Evolutionary conservation across 306 rosid species (phyloP), one percentile per base, ranked within the genome.

Genomic region (Fagus sylvatica): DNA sequence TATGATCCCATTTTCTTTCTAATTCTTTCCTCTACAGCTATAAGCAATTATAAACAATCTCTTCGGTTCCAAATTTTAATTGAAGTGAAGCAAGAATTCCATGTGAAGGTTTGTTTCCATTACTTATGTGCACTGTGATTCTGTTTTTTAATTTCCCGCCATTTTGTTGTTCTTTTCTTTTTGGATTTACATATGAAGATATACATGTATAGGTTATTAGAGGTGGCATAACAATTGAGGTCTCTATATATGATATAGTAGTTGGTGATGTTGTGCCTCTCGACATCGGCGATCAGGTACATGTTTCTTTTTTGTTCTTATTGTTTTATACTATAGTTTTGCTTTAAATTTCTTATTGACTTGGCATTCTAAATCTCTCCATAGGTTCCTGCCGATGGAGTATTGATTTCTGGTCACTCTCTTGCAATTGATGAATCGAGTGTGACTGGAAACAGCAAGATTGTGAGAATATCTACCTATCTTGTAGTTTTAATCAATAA

Each of bases 371-470:
- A 64, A 40, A 49, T 77, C 43, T 77, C 57, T 66, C 37, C 36
- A 34, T 68, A 94, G 98, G 97, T 94, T 48, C 97, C 97, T 57
- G 97, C 98, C 48, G 98, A 94, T 81, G 98, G 98, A 69, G 75
- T 94, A 74, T 42, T 94, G 71, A 86, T 94, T 69, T 71, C 77
- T 70, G 98, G 95, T 56, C 90, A 90, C 89, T 90, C 97, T 76
- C 90, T 94, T 76, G 89, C 97, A 32, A 85, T 94, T 76, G 98
- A 94, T 79, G 97, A 92, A 79, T 92, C 97, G 48, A 94, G 97
- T 85, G 89, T 94, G 97, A 94, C 98, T 4, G 98, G 98, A 79
- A 97, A 94, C 89, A 92, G 98, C 91, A 92, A 84, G 88, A 92
- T 79, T 74, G 98, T 92, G 80, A 90, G 97, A 77, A 69, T 57